Conservation (phyloP, 352 stramenopile genomes). For the Phytophthora agathidicida region DNA sequence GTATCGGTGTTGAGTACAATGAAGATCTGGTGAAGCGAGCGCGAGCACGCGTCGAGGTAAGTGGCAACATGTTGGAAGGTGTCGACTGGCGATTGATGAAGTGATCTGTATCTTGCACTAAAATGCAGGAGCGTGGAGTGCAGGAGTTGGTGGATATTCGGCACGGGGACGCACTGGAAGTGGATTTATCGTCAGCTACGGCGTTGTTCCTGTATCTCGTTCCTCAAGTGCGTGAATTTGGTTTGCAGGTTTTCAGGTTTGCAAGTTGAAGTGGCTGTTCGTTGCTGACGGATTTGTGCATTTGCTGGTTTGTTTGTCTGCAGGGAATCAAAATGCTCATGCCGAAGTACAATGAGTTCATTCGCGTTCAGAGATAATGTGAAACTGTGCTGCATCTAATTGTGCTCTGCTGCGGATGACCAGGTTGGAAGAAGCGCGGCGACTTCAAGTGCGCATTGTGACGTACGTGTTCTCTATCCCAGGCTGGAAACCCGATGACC, state of each 20-base stretch:
- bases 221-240: conserved; percentile 49
- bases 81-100: conserved; percentile 5
- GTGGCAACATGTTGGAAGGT: conserved; percentile 22
- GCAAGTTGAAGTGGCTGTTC: conserved; percentile 16
- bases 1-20: conserved; percentile 83
- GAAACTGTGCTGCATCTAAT: not conserved
- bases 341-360: conserved; percentile 53
- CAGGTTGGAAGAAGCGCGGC: conserved; percentile 74
- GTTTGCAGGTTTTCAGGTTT: not conserved
- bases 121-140: conserved; percentile 47
- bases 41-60: conserved; percentile 43
- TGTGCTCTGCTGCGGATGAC: not conserved
- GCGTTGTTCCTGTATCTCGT: conserved; percentile 87
- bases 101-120: conserved; percentile 7
- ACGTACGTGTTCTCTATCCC: conserved; percentile 87
- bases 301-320: conserved; percentile 8
- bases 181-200: conserved; percentile 66
- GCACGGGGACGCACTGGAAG: conserved; percentile 64
- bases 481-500: conserved; percentile 59
- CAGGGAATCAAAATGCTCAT: conserved; percentile 76
- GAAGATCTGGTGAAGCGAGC: conserved; percentile 60
- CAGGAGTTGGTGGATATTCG: conserved; percentile 56
- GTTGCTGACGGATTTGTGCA: conserved; percentile 5
- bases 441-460: conserved; percentile 67
- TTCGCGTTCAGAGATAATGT: not conserved